Evolutionary conservation across 306 rosid genomes (phyloP).

Genomic region (Sindora glabra): DNA sequence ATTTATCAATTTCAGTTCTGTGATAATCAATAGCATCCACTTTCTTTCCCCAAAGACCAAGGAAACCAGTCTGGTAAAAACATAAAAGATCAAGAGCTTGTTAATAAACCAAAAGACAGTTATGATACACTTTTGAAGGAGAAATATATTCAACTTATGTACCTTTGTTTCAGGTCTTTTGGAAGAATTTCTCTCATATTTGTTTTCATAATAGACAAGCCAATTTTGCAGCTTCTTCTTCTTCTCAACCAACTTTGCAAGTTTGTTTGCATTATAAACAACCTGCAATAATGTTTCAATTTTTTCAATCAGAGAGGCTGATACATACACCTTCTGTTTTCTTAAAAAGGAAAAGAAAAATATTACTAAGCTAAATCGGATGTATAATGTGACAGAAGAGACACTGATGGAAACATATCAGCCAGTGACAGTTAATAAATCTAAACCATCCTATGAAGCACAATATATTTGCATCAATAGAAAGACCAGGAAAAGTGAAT

Average conservation of each 20-base stretch:
- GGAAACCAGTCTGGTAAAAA: constrained; percentile 73
- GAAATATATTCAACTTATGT: constrained; percentile 7
- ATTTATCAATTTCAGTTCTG: constrained; percentile 53
- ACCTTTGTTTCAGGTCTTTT: constrained; percentile 66
- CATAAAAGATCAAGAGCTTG: constrained; percentile 3
- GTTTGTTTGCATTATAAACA: constrained; percentile 70
- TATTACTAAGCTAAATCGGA: not conserved
- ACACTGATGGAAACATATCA: too few relatives aligned
- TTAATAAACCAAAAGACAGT: not conserved
- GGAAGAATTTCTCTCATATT: constrained; percentile 46
- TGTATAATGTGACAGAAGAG: too few relatives aligned
- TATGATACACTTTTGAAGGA: constrained; percentile 3
- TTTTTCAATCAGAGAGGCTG: constrained; percentile 1
- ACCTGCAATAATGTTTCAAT: constrained; percentile 45
- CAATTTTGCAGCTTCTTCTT: constrained; percentile 81
- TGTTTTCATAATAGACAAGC: constrained; percentile 77
- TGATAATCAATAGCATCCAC: constrained; percentile 76
- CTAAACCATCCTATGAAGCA: not conserved
- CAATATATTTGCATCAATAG: not conserved
- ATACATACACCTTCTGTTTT: not conserved
- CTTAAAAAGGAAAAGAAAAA: not conserved
- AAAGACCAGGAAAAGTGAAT: not conserved
- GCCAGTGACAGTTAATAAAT: too few relatives aligned
- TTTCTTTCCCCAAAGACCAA: constrained; percentile 67
- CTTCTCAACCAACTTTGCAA: constrained; percentile 66